Percentiles rank a stretch among this genome's conserved stretches.
These are phyloP conservation scores for Fallopia convolvulus DNA, from an alignment of 148 eudicot species.

Conservation along the genomic window DNA sequence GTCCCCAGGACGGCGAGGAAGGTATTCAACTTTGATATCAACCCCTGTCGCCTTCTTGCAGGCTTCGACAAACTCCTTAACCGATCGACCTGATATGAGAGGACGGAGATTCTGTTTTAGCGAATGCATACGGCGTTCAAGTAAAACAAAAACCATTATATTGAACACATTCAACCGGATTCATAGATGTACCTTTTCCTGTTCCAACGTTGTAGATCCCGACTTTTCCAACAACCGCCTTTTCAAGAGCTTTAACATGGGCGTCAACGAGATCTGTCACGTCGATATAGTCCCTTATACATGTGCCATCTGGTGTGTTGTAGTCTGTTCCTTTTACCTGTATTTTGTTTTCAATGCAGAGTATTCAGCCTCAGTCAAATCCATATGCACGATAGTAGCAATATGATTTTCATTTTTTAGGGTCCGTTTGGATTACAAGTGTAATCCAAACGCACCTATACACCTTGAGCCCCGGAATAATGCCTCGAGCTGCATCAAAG, in stretches of 20 bases:
- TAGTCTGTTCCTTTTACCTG: constrained; percentile 90
- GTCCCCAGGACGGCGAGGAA: constrained; percentile 71
- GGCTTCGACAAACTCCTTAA: constrained; percentile 70
- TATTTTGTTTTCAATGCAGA: background rate
- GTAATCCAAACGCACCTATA: background rate
- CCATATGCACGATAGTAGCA: no score
- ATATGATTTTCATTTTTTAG: no score
- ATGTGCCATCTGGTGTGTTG: constrained; percentile 80
- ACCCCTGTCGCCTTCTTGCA: constrained; percentile 77
- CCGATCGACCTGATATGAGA: constrained; percentile 55
- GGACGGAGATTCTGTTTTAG: background rate
- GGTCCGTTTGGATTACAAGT: no score
- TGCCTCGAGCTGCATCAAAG: constrained; percentile 96
- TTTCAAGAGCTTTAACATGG: constrained; percentile 89
- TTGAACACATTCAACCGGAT: no score
- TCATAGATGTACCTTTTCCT: constrained; percentile 53
- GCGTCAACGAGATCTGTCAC: constrained; percentile 95
- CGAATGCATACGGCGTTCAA: background rate
- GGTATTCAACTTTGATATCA: constrained; percentile 52
- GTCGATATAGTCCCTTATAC: constrained; percentile 85
- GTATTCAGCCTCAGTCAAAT: background rate
- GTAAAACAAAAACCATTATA: background rate
- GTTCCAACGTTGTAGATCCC: constrained; percentile 97
- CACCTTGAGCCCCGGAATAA: constrained; percentile 74
- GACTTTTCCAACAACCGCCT: constrained; percentile 61